phyloP scores from a whole-genome alignment of 805 yeast species.

The Metschnikowia kunwiensis region DNA sequence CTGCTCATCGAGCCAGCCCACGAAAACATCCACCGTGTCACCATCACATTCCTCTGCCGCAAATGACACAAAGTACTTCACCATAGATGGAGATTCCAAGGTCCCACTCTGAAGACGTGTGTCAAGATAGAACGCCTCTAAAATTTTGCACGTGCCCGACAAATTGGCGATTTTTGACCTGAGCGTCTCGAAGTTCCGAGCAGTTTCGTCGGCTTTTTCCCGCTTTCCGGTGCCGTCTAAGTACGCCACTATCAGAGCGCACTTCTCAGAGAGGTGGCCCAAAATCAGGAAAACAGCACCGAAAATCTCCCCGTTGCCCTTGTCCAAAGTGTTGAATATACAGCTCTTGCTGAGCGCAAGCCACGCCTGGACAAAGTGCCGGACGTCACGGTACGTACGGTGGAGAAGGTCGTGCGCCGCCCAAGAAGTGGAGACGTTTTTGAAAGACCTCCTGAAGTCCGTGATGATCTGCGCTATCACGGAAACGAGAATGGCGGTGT shows the following conservation, averaged over 20 bases:
- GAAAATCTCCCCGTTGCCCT: slow-evolving; percentile 28
- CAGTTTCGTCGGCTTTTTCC: neutral
- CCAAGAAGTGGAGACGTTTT: slow-evolving; percentile 2
- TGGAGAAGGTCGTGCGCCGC: slow-evolving; percentile 18
- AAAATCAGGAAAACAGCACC: slow-evolving; percentile 15
- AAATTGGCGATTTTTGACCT: slow-evolving; percentile 1
- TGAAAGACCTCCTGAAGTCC: neutral
- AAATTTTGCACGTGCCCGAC: slow-evolving; percentile 3
- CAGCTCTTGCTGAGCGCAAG: slow-evolving; percentile 12
- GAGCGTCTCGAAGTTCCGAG: slow-evolving; percentile 1
- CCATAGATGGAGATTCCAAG: neutral
- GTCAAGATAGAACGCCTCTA: slow-evolving; percentile 17
- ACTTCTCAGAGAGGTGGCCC: slow-evolving; percentile 8
- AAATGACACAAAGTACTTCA: slow-evolving; percentile 8
- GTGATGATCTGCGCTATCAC: slow-evolving; percentile 11
- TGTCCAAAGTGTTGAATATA: slow-evolving; percentile 16
- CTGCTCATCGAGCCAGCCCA: slow-evolving; percentile 14
- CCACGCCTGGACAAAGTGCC: slow-evolving; percentile 14
- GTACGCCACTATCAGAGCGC: slow-evolving; percentile 7
- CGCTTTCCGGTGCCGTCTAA: neutral
- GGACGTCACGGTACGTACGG: slow-evolving; percentile 1
- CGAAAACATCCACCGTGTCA: slow-evolving; percentile 6
- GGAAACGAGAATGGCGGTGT: slow-evolving; percentile 12
- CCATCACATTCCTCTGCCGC: slow-evolving; percentile 5
- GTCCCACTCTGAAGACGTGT: neutral